These are phyloP conservation scores for Trichoderma harzianum DNA, from an alignment of 2,329 filamentous ascomycete species.

Conservation along the genomic window DNA sequence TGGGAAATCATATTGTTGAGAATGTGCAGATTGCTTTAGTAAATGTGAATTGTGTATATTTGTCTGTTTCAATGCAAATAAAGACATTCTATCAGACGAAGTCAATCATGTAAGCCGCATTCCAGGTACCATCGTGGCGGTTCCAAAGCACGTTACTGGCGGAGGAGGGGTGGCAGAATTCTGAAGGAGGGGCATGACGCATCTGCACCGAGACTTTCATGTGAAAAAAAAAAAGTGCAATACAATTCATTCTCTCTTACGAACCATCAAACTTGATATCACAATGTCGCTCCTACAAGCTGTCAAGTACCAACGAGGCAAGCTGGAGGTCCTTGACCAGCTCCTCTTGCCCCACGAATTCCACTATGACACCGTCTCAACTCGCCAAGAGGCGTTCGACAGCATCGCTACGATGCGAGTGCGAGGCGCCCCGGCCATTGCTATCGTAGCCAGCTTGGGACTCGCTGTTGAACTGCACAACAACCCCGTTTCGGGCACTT, in stretches of 20 bases:
- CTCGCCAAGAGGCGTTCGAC: slow-evolving; percentile 72
- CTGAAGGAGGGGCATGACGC: slow-evolving; percentile 24
- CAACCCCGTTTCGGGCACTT: slow-evolving; percentile 42
- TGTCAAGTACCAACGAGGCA: slow-evolving; percentile 70
- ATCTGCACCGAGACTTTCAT: slow-evolving; percentile 1
- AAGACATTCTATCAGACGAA: neutral
- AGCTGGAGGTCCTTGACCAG: slow-evolving; percentile 76
- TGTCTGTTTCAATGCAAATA: neutral
- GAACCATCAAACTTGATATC: neutral
- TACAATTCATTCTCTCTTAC: neutral
- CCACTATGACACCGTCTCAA: slow-evolving; percentile 70
- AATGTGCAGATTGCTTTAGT: neutral
- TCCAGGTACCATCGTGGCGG: slow-evolving; percentile 1
- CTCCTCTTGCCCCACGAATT: slow-evolving; percentile 77
- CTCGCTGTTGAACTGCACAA: slow-evolving; percentile 79
- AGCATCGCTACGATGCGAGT: slow-evolving; percentile 78
- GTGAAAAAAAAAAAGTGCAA: slow-evolving; percentile 1
- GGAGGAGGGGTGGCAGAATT: slow-evolving; percentile 32
- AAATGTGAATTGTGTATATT: neutral
- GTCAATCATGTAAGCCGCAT: neutral
- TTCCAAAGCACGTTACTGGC: neutral
- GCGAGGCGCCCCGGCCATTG: slow-evolving; percentile 85
- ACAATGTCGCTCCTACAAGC: slow-evolving; percentile 64
- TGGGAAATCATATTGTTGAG: neutral
- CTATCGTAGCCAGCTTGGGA: slow-evolving; percentile 90